These are phyloP conservation scores for Acacia acuminata DNA, from an alignment of 306 rosid species.

Conservation along the genomic window DNA sequence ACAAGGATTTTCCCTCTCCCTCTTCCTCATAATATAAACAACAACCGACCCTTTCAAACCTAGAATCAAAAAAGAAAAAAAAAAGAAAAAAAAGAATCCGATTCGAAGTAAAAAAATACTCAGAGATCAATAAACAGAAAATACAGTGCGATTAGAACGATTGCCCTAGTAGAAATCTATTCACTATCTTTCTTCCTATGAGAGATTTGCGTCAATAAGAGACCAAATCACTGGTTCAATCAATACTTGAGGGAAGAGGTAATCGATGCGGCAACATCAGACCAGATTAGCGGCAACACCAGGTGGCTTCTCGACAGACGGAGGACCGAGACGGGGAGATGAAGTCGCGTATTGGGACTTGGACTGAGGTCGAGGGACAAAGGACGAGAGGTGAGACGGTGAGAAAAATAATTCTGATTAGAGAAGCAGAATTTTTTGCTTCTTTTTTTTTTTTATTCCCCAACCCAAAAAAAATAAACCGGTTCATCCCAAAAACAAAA, in stretches of 20 bases:
- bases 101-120: slow-evolving; percentile 28
- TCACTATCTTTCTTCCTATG: not conserved
- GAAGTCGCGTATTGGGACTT: too few species aligned
- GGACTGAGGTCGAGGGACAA: too few species aligned
- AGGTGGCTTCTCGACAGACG: fast-evolving
- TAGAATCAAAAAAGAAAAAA: slow-evolving; percentile 17
- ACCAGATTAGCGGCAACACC: not conserved
- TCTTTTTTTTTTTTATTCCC: too few species aligned
- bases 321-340: too few species aligned
- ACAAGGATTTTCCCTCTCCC: slow-evolving; percentile 99
- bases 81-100: slow-evolving; percentile 20
- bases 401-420: too few species aligned
- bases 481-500: too few species aligned
- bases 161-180: not conserved
- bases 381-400: too few species aligned
- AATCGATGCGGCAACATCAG: not conserved
- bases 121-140: slow-evolving; percentile 39
- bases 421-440: too few species aligned
- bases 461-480: too few species aligned
- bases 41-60: slow-evolving; percentile 38
- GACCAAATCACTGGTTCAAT: not conserved
- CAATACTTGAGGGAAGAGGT: not conserved
- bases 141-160: not conserved
- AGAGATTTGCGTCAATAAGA: not conserved
- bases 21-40: slow-evolving; percentile 72